Evolutionary conservation across 164 flowering plant species (phyloP).

Genomic region (Nymphaea thermarum): DNA sequence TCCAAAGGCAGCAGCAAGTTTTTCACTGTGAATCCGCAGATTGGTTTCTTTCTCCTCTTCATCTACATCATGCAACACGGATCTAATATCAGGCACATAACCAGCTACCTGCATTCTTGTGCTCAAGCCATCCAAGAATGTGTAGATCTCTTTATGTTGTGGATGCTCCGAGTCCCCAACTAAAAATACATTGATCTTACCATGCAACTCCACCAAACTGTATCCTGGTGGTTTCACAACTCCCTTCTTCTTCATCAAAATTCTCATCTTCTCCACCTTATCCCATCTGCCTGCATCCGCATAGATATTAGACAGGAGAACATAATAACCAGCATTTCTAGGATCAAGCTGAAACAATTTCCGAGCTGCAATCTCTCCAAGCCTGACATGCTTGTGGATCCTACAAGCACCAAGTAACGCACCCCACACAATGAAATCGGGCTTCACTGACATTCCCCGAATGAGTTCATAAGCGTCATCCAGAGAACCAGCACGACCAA

Average conservation of each 20-base stretch:
- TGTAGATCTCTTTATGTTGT: constrained; percentile 41
- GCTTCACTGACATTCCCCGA: constrained; percentile 50
- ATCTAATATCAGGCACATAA: constrained; percentile 43
- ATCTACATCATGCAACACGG: constrained; percentile 68
- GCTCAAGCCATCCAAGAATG: constrained; percentile 33
- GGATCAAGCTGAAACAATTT: constrained; percentile 72
- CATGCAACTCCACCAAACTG: constrained; percentile 63
- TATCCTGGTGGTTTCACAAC: constrained; percentile 70
- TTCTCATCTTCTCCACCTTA: constrained; percentile 61
- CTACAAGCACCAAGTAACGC: constrained; percentile 74
- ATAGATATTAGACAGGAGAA: constrained; percentile 70
- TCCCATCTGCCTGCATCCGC: constrained; percentile 85
- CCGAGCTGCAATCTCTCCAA: constrained; percentile 62
- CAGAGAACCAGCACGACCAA: constrained; percentile 63
- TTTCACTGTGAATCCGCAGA: constrained; percentile 66
- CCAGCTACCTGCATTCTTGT: constrained; percentile 54
- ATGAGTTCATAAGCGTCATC: constrained; percentile 54
- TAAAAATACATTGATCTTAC: constrained; percentile 66
- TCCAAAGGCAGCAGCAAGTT: constrained; percentile 73
- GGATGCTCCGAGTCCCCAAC: constrained; percentile 79
- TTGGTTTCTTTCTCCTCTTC: constrained; percentile 65
- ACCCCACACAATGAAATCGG: constrained; percentile 83
- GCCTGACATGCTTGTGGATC: constrained; percentile 68
- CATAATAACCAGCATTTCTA: constrained; percentile 64
- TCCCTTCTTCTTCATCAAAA: constrained; percentile 38